phyloP scores from a whole-genome alignment of 495 filamentous ascomycete species.

The Jackrogersella minutella region DNA sequence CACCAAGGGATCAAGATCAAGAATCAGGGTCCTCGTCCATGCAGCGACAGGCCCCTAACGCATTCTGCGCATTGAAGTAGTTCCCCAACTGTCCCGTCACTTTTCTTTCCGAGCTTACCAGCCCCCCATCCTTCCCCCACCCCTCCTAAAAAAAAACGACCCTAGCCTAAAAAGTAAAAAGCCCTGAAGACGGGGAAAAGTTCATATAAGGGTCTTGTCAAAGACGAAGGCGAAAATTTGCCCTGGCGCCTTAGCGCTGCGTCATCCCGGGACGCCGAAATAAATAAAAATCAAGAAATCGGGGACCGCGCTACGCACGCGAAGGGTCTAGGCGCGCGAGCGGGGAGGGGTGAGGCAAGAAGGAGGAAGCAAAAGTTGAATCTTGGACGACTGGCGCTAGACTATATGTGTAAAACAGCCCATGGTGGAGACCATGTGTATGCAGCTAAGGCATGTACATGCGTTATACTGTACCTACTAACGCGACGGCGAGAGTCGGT shows the following conservation, averaged over 20 bases:
- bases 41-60: not conserved
- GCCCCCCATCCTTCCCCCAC: not conserved
- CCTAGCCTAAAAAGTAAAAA: not conserved
- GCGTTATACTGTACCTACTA: not conserved
- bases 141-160: not conserved
- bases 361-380: too few species aligned
- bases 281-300: not conserved
- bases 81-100: not conserved
- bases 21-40: constrained; percentile 2
- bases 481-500: constrained; percentile 8
- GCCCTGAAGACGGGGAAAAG: not conserved
- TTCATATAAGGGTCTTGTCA: not conserved
- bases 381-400: constrained; percentile 5
- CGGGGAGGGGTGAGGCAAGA: too few species aligned
- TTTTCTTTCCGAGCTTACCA: too few species aligned
- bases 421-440: too few species aligned
- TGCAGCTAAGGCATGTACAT: constrained; percentile 8
- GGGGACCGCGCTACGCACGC: not conserved
- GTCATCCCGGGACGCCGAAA: constrained; percentile 7
- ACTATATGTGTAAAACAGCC: too few species aligned
- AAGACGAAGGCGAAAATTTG: too few species aligned
- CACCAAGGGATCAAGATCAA: not conserved
- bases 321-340: not conserved
- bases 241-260: constrained; percentile 14
- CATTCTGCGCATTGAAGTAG: not conserved